Percentiles rank a stretch among this genome's conserved stretches.
Evolutionary conservation across 331 rosid species (phyloP).

Genomic region (Spiraea crenata): DNA sequence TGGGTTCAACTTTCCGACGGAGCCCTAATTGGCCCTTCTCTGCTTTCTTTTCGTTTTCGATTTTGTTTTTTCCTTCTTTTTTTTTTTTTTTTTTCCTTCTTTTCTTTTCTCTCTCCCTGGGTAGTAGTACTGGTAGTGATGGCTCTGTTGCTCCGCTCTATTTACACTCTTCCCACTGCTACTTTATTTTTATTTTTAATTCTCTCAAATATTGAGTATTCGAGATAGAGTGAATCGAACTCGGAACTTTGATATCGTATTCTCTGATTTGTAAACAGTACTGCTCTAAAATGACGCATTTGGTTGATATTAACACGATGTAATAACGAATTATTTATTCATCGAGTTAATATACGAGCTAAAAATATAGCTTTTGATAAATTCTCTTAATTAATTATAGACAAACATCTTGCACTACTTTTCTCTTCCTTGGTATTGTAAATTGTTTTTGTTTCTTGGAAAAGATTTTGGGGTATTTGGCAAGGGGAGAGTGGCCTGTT

Average conservation of each 20-base stretch:
- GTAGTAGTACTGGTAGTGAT: background rate
- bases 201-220: background rate
- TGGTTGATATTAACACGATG: too few species aligned
- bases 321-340: too few species aligned
- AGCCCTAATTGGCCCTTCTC: constrained; percentile 49
- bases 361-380: too few species aligned
- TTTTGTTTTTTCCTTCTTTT: background rate
- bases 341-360: too few species aligned
- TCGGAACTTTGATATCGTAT: too few species aligned
- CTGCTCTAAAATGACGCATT: too few species aligned
- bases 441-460: constrained; percentile 2
- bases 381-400: too few species aligned
- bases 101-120: background rate
- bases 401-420: too few species aligned
- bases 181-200: constrained; percentile 27
- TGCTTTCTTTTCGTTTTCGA: constrained; percentile 1
- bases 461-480: constrained; percentile 10
- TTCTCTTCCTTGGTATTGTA: constrained; percentile 9
- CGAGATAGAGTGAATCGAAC: too few species aligned
- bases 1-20: constrained; percentile 68
- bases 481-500: background rate
- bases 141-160: background rate
- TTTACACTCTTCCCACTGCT: background rate
- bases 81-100: background rate
- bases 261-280: too few species aligned